A percentile compares a stretch with the other conserved stretches of the same genome.
Conservation (phyloP, 768 basidiomycete species). For the Mrakia blollopis region DNA sequence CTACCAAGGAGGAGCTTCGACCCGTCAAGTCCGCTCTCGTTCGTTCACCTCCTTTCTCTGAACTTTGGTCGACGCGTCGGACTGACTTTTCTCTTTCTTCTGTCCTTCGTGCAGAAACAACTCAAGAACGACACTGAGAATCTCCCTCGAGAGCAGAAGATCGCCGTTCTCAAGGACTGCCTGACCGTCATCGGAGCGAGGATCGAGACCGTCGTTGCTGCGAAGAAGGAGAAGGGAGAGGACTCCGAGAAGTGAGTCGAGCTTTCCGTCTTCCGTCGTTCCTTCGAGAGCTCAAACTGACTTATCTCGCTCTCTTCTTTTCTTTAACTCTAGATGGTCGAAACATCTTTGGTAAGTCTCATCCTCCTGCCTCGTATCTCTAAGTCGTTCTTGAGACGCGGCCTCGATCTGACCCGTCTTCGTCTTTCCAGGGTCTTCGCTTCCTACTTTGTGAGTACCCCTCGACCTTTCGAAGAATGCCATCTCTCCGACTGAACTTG, state of each 20-base stretch:
- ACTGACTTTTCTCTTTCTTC: background rate
- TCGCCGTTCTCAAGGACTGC: slow-evolving; percentile 90
- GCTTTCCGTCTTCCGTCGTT: slow-evolving; percentile 37
- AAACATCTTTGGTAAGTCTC: slow-evolving; percentile 17
- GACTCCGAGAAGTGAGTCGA: slow-evolving; percentile 65
- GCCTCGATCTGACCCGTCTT: background rate
- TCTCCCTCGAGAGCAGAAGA: slow-evolving; percentile 91
- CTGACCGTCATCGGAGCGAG: slow-evolving; percentile 86
- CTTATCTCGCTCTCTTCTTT: background rate
- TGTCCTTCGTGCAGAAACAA: slow-evolving; percentile 64
- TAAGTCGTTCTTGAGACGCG: background rate
- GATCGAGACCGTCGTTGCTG: slow-evolving; percentile 74
- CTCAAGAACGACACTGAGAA: slow-evolving; percentile 88
- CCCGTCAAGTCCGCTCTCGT: slow-evolving; percentile 96
- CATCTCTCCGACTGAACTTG: too few species aligned
- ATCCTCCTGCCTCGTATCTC: background rate
- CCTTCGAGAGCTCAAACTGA: slow-evolving; percentile 14
- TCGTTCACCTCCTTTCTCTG: slow-evolving; percentile 38
- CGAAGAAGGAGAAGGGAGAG: slow-evolving; percentile 72
- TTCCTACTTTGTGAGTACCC: slow-evolving; percentile 84
- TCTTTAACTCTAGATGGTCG: slow-evolving; percentile 14
- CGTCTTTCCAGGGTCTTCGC: slow-evolving; percentile 61
- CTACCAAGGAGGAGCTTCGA: slow-evolving; percentile 89
- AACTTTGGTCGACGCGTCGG: background rate
- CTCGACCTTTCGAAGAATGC: too few species aligned